phyloP scores from a whole-genome alignment of 2,329 filamentous ascomycete species.

The Allantophomopsis lycopodina region DNA sequence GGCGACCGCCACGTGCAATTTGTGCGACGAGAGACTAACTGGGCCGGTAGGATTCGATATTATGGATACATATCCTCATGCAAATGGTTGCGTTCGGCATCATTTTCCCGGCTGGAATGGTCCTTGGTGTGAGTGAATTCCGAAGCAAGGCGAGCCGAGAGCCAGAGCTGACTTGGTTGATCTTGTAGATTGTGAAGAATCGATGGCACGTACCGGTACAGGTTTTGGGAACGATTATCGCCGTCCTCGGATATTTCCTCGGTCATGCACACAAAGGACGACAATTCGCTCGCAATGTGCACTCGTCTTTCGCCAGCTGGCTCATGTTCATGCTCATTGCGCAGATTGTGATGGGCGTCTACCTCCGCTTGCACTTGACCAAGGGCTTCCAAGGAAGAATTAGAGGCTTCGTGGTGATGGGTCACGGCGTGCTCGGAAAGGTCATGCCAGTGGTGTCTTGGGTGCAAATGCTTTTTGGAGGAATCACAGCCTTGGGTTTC shows the following conservation, averaged over 20 bases:
- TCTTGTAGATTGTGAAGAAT: slow-evolving; percentile 68
- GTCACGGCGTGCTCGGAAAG: slow-evolving; percentile 76
- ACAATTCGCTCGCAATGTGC: slow-evolving; percentile 70
- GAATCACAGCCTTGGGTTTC: slow-evolving; percentile 83
- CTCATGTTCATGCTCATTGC: slow-evolving; percentile 67
- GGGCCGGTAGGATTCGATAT: slow-evolving; percentile 49
- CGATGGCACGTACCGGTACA: slow-evolving; percentile 93
- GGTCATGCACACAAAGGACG: slow-evolving; percentile 85
- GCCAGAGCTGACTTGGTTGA: slow-evolving; percentile 2
- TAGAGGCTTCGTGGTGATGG: slow-evolving; percentile 54
- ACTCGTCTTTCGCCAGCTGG: slow-evolving; percentile 66
- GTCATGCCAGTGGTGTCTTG: slow-evolving; percentile 74
- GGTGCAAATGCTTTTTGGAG: slow-evolving; percentile 93
- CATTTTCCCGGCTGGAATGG: slow-evolving; percentile 90
- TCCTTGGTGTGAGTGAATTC: slow-evolving; percentile 58
- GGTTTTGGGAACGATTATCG: slow-evolving; percentile 57
- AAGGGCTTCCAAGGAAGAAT: slow-evolving; percentile 71
- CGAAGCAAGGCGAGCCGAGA: slow-evolving; percentile 1
- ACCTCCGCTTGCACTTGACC: slow-evolving; percentile 81
- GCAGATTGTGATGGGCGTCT: slow-evolving; percentile 72
- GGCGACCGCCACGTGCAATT: slow-evolving; percentile 13
- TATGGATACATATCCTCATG: slow-evolving; percentile 91
- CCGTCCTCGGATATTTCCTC: slow-evolving; percentile 76
- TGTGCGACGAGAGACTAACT: slow-evolving; percentile 18
- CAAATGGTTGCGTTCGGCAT: slow-evolving; percentile 83